Evolutionary conservation across 2,329 filamentous ascomycete species (phyloP), one percentile per base, ranked within the genome.

Genomic region (Colletotrichum tropicicola): DNA sequence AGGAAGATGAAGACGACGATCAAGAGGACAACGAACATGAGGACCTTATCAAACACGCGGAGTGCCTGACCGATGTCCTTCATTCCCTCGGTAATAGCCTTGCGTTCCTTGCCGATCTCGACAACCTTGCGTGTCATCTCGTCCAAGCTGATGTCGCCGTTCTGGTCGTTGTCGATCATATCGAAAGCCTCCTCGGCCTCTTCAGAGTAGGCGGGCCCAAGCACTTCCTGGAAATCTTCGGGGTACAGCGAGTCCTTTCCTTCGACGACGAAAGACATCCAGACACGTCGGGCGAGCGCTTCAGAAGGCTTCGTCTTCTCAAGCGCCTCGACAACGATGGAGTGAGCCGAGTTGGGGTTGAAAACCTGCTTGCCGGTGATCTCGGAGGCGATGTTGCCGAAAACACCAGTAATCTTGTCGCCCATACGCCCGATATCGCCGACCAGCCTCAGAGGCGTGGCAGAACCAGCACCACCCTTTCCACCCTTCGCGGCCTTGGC

Each of bases 211-310:
- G 87, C 87, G 0, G 87, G 81, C 2, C 95, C 95, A 64, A 99
- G 89, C 9, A 98, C 95, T 75, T 98, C 95, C 28, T 90, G 75
- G 37, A 99, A 86, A 74, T 99, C 96, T 5, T 97, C 93, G 8
- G 87, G 78, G 70, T 87, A 92, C 8, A 99, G 83, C 0, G 90
- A 83, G 41, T 98, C 93, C 63, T 90, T 90, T 71, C 93, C 94
- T 78, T 98, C 95, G 4, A 96, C 89, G 2, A 97, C 96, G 74
- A 98, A 97, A 1, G 94, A 98, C 93, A 98, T 97, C 96, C 96
- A 98, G 68, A 98, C 91, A 73, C 96, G 91, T 70, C 89, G 91
- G n/a, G 93, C 94, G 62, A 98, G 82, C n/a, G 96, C 96, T 76
- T 98, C 94, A 0, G 94, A 93, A 6, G 93, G 92, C 65, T 86